Conservation (phyloP, 2,329 filamentous ascomycete species). For the Pochonia chlamydosporia region DNA sequence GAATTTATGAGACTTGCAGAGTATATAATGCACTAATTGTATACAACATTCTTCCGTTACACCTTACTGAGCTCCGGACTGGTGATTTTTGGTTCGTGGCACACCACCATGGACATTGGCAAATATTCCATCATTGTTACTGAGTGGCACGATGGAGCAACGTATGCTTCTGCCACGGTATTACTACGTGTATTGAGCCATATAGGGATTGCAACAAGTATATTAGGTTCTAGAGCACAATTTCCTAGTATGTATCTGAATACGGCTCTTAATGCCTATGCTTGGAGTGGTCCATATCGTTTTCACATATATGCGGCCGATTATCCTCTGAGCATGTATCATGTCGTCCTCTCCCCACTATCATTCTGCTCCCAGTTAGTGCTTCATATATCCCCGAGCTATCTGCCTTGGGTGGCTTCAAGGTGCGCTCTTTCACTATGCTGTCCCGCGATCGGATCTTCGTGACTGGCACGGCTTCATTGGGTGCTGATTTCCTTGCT, state of each 20-base stretch:
- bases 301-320: slow-evolving; percentile 23
- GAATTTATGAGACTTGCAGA: neutral
- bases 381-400: slow-evolving; percentile 17
- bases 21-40: neutral
- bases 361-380: slow-evolving; percentile 15
- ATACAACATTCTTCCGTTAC: too few relatives aligned
- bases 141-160: too few relatives aligned
- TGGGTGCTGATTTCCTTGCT: neutral
- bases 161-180: too few relatives aligned
- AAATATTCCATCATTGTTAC: too few relatives aligned
- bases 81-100: too few relatives aligned
- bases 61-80: too few relatives aligned
- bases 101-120: too few relatives aligned
- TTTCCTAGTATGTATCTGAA: too few relatives aligned
- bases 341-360: slow-evolving; percentile 7
- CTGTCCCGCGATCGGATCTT: slow-evolving; percentile 14
- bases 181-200: neutral
- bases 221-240: too few relatives aligned
- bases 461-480: neutral
- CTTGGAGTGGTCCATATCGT: slow-evolving; percentile 16
- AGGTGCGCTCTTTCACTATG: slow-evolving; percentile 12
- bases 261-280: too few relatives aligned
- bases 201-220: neutral
- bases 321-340: slow-evolving; percentile 27
- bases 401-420: slow-evolving; percentile 14